Conservation (phyloP, 176 grass and related monocot genomes). For the Leersia perrieri region DNA sequence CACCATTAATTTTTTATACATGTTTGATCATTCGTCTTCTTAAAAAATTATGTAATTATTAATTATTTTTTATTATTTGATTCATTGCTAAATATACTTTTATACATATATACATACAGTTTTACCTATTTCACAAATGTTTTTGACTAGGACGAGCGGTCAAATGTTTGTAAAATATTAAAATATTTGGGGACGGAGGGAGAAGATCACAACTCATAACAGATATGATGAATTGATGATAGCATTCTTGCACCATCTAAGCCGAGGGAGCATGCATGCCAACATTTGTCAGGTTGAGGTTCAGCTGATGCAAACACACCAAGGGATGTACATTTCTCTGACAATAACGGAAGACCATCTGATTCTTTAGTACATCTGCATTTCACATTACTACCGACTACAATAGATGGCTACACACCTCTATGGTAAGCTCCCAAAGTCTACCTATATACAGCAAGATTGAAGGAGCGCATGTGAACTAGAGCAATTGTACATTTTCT, state of each 20-base stretch:
- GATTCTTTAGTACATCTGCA: not conserved
- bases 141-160: no score
- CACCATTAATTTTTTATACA: no score
- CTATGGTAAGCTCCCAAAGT: not conserved
- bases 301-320: not conserved
- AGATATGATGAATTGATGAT: no score
- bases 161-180: no score
- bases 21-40: no score
- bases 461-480: no score
- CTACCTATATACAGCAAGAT: slow-evolving; percentile 38
- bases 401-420: not conserved
- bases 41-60: no score
- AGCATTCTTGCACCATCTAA: not conserved
- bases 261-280: not conserved
- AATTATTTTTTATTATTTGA: no score
- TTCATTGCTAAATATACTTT: no score
- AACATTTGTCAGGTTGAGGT: not conserved
- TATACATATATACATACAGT: no score
- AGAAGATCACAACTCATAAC: not conserved
- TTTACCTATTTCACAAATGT: no score
- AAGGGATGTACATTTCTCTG: not conserved
- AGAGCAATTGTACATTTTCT: not conserved
- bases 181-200: no score
- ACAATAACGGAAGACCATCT: not conserved
- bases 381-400: not conserved